Evolutionary conservation across 2,329 filamentous ascomycete species (phyloP), one percentile per base, ranked within the genome.

Genomic region (Hypoxylon sp.): DNA sequence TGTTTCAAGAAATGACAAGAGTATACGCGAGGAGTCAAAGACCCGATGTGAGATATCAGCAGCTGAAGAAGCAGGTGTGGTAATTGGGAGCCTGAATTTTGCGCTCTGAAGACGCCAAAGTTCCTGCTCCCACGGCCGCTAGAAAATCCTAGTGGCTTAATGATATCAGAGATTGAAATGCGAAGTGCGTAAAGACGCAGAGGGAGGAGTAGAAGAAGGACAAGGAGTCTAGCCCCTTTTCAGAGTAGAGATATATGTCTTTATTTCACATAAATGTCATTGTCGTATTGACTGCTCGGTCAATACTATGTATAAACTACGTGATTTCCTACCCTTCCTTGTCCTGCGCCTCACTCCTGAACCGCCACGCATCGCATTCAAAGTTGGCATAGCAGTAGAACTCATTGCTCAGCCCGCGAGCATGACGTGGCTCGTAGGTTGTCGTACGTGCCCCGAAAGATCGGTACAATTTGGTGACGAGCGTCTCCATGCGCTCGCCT

Each of bases 301-400:
- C 11, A 16, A 20, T 11, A 4, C 16, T 20, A 40, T 40, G 7
- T 11, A 3, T 16, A 24, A 16, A 48, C 24, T 28, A 42, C 9
- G 20, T 18, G n/a, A n/a, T 24, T 24, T 28, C 14, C 18, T 18
- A 16, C 28, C 12, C 22, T 26, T 48, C 28, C 14, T 33, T 20
- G 32, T 52, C 53, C 12, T 68, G 46, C 57, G 57, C 58, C 57
- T 58, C 57, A 64, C 57, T 54, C 53, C 54, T 76, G 71, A 75
- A 75, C 70, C 78, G 79, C 84, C 86, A 87, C 3, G 76, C 77
- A 5, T 79, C 79, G 71, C 88, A 87, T 75, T 92, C 89, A 73
- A 92, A 94, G 74, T 92, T 94, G 22, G 92, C 87, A 73, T 93
- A 95, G 77, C 90, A 93, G 73, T 87, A 85, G 75, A 93, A 96